phyloP scores from a whole-genome alignment of 441 rosid species.

The Corymbia citriodora region DNA sequence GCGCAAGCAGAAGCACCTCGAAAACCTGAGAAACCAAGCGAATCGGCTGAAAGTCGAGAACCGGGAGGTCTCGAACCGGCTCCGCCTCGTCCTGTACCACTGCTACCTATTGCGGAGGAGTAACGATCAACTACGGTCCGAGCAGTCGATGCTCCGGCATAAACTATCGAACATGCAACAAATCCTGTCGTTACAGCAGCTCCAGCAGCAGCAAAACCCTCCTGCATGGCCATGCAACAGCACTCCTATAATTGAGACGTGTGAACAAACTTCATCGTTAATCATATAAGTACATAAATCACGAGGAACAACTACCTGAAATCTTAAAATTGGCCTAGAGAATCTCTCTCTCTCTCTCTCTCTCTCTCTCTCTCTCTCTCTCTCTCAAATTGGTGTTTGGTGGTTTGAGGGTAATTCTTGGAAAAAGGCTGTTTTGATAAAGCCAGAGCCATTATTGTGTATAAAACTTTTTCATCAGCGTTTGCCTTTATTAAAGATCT shows the following conservation, averaged over 20 bases:
- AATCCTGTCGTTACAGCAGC: constrained; percentile 46
- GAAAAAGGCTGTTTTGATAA: not conserved
- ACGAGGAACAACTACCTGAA: constrained; percentile 9
- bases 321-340: constrained; percentile 2
- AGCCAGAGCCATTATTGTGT: not conserved
- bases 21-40: constrained; percentile 50
- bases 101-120: constrained; percentile 30
- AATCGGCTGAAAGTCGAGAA: constrained; percentile 50
- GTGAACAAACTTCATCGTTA: constrained; percentile 35
- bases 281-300: constrained; percentile 17
- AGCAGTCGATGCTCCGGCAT: constrained; percentile 50
- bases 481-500: not conserved
- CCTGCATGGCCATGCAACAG: constrained; percentile 47
- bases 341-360: not conserved
- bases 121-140: constrained; percentile 41
- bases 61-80: constrained; percentile 43
- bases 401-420: not conserved
- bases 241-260: constrained; percentile 12
- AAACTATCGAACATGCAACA: constrained; percentile 46
- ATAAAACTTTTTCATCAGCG: not conserved
- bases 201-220: constrained; percentile 29
- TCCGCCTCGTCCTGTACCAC: constrained; percentile 28
- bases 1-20: constrained; percentile 64
- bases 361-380: not conserved
- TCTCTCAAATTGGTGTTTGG: not conserved